Evolutionary conservation across 2,329 filamentous ascomycete species (phyloP), one percentile per base, ranked within the genome.

Genomic region (Diaporthe vaccinii): DNA sequence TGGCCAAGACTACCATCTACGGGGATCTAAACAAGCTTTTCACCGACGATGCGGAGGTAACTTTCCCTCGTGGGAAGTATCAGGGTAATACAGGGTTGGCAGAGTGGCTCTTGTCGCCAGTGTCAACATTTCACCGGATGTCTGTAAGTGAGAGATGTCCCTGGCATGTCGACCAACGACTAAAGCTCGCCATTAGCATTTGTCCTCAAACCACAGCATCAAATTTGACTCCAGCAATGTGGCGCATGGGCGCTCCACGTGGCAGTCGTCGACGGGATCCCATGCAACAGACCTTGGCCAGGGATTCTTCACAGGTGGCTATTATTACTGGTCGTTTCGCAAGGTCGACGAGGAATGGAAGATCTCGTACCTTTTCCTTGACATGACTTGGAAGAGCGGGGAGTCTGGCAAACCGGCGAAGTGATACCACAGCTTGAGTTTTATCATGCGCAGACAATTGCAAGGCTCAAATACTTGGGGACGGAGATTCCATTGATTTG

Each of bases 261-360:
- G 65, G 65, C 31, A 53, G 65, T 68, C 65, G 3, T 39, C 65
- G 2, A 34, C 65, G 8, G 65, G 65, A 17, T n/a, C 51, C 4
- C 46, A 68, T 22, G 49, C 31, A 39, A 53, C 22, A 25, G 46
- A 68, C 14, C 5, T 53, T n/a, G 22, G 22, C 3, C 22, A 53
- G 22, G 49, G 4, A 62, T 51, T 25, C 36, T 61, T 53, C 22
- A 36, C 46, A 3, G 65, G 65, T 31, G 65, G 65, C 12, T 68
- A 53, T 28, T 68, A 68, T 39, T 68, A 53, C 46, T 68, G 65
- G 65, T 39, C 46, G 4, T 68, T 68, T 41, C 65, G 22, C n/a
- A 68, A 53, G 34, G 65, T 68, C 4, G 34, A 53, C 14, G 46
- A 53, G 22, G 28, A 68, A 41, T 53, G 65, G 65, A 68, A 39